Evolutionary conservation across 129 eudicot species (phyloP), one percentile per base, ranked within the genome.

Genomic region (Pittosporum tobira): DNA sequence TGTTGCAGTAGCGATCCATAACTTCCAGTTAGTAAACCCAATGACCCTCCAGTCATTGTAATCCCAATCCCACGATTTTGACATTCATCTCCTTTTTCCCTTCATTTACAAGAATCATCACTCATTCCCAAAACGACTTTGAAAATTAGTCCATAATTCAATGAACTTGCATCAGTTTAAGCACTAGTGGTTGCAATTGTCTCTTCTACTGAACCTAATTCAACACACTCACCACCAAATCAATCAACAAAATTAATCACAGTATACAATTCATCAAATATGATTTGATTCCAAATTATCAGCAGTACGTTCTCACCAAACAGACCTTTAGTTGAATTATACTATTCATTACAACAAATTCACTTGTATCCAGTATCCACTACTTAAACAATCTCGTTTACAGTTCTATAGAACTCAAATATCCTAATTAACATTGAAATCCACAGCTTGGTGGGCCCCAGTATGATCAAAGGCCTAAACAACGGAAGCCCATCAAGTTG

Each of bases 11-110:
- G n/a, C 38, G 94, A 78, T 70, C 94, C 96, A 77, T 72, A 73
- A 77, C 90, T 88, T 60, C 62, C 78, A 0, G 76, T 46, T 71
- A 94, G 80, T 66, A 70, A 64, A 53, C 88, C 94, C 84, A 79
- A 72, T 79, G 94, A 61, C 88, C 64, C 78, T 69, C 84, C 80
- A 82, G 83, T 88, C 96, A 88, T 88, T 79, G 79, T 81, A 84
- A 72, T 78, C 79, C 74, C 64, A 81, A 3, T n/a, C 45, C 44
- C 19, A 19, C 61, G 20, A 13, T 9, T 18, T 11, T 27, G 18
- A 40, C 13, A 38, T n/a, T 53, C 24, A 21, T 27, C 59, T 34
- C 13, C 13, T 34, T 34, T 9, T 34, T 5, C 6, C 7, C 59
- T 54, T 54, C 59, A 54, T 54, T 54, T 15, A 50, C 56, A 34